Base-by-base conservation (phyloP, 306 rosid species). In the Fagus crenata region DNA sequence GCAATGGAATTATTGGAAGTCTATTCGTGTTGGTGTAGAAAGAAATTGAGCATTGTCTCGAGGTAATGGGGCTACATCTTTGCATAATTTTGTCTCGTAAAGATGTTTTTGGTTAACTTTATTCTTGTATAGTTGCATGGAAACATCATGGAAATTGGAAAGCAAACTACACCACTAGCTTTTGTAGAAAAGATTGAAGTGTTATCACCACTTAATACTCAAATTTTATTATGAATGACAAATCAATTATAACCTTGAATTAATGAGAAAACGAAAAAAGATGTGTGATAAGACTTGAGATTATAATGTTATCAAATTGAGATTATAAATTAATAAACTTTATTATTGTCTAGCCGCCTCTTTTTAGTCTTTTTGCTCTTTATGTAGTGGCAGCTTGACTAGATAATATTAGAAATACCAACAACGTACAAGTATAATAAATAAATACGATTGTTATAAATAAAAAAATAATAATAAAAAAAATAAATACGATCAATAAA, bases 361-460 rank as follows among this genome's bases (percentile, higher is more conserved):
- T 9, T n/a, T 74, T 81, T 84, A 77, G 85, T 84, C 85, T 28
- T 69, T 4, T 81, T 37, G 61, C 82, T 63, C 87, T 68, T 75
- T 76, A 49, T 2, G 22, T 53, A n/a, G 85, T 74, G 71, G 75
- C 74, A 61, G 15, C 71, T 51, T 68, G 40, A 53, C 39, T 9
- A 61, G 56, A 31, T 1, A 28, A 4, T 28, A 6, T 9, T 14
- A 32, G 14, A 13, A 31, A 46, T 11, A 46, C 51, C 11, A 2
- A 46, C 51, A 46, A 46, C 51, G 28, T 22, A 0, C 28, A 22
- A 22, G 28, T 22, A 22, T 22, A 22, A 22, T 22, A 22, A 22
- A 22, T 22, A 22, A 22, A 22, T 22, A 22, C 28, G 28, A 22
- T 22, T 22, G 0, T 22, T 22, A 22, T 22, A 22, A 22, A 22